Evolutionary conservation across 805 yeast species (phyloP).

Genomic region (Hanseniaspora osmophila): DNA sequence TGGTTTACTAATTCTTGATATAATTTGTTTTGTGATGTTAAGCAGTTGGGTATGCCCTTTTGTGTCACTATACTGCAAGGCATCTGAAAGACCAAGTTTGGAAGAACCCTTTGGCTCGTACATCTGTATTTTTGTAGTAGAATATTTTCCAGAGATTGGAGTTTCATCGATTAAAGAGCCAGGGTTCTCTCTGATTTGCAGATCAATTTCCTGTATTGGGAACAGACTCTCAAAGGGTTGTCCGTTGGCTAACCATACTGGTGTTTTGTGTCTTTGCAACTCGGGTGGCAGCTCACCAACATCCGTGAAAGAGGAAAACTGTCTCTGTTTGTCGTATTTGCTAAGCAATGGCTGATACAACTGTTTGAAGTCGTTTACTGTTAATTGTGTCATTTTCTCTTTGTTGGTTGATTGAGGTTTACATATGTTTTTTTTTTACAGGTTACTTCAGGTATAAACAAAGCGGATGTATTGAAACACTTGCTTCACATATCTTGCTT

Average conservation of each 20-base stretch:
- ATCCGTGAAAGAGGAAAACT: slow-evolving; percentile 1
- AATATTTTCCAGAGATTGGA: not conserved
- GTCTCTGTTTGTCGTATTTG: slow-evolving; percentile 2
- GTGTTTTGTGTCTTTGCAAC: slow-evolving; percentile 3
- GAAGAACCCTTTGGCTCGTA: not conserved
- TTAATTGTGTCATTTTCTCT: not conserved
- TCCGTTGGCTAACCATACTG: slow-evolving; percentile 43
- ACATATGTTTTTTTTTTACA: not conserved
- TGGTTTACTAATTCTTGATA: slow-evolving; percentile 31
- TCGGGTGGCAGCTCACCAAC: slow-evolving; percentile 10
- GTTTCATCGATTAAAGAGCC: slow-evolving; percentile 4
- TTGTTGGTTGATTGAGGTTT: not conserved
- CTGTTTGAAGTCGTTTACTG: slow-evolving; percentile 1
- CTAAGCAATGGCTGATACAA: not conserved
- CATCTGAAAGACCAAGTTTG: slow-evolving; percentile 17
- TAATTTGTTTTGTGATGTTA: slow-evolving; percentile 27
- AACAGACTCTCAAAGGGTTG: slow-evolving; percentile 49
- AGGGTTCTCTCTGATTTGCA: slow-evolving; percentile 33
- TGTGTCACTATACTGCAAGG: slow-evolving; percentile 44
- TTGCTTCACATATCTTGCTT: too few species aligned
- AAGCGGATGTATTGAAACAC: too few species aligned
- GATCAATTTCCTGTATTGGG: slow-evolving; percentile 39
- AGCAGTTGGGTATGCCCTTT: slow-evolving; percentile 32
- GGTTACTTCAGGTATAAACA: too few species aligned
- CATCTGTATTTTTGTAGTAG: not conserved